Evolutionary conservation across 2,329 filamentous ascomycete genomes (phyloP), one percentile per base, ranked within the genome.

Genomic region (Aspergillus fijiensis): DNA sequence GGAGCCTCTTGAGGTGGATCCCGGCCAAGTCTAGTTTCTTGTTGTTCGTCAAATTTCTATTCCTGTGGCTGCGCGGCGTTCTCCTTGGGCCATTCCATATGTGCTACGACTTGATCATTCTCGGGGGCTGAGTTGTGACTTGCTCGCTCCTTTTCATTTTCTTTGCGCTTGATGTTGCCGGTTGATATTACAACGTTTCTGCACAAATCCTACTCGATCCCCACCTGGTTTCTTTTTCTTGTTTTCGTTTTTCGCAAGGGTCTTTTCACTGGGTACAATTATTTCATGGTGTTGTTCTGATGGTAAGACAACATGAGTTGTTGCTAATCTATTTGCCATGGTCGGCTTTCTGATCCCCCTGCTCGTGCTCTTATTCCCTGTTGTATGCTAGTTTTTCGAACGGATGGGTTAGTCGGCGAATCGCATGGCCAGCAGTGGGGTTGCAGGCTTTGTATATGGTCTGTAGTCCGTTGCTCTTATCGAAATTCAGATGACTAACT

Each of bases 1-100:
- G 31, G 74, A 76, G 56, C 68, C 69, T 31, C 63, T 74, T n/a
- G 73, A 76, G 25, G 63, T 75, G 51, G 74, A 76, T 53, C 74
- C 75, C 58, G 65, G 54, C 51, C 62, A 69, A 59, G 63, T 64
- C 42, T 67, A 52, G 58, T 53, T 54, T 51, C 42, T 42, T 53
- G 14, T 35, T 21, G 47, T 53, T 48, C 51, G 35, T 51, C 45
- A 50, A 57, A 14, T 33, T 50, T 35, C 19, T 49, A 31, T 51
- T 33, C 48, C 55, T 48, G 14, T 59, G 45, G 57, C 53, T 58
- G 52, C 57, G 42, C 31, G 45, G 42, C 64, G 60, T 33, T 47
- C 33, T 59, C 48, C 23, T 23, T 57, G 45, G 48, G 25, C n/a
- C 27, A 52, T 55, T 33, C 48, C 66, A 61, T 60, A 72, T 64